These are phyloP conservation scores for Leucosporidium creatinivorum DNA, from an alignment of 768 basidiomycete species.

Conservation along the genomic window DNA sequence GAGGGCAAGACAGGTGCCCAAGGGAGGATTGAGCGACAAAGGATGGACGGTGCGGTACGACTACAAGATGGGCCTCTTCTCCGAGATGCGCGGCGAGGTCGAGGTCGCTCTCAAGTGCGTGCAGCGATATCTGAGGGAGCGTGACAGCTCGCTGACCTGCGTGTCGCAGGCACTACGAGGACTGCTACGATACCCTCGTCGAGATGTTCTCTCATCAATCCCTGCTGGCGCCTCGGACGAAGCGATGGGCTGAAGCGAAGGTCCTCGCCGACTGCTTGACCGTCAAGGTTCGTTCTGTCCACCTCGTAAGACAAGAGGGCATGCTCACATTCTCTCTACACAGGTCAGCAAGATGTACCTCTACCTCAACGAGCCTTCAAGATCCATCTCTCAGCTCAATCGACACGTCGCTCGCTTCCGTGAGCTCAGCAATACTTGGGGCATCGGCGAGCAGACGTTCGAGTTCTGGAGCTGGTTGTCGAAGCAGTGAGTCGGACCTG, in stretches of 20 bases:
- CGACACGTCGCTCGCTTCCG: constrained; percentile 76
- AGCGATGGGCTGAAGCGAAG: constrained; percentile 97
- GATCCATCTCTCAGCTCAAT: constrained; percentile 73
- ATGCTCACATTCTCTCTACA: background rate
- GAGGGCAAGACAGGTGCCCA: constrained; percentile 43
- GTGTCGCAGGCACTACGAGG: constrained; percentile 76
- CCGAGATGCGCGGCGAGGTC: constrained; percentile 86
- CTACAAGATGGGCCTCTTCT: constrained; percentile 95
- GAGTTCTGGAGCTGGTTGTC: constrained; percentile 98
- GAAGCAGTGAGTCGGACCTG: constrained; percentile 65
- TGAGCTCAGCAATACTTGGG: constrained; percentile 77
- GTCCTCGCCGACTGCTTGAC: constrained; percentile 90
- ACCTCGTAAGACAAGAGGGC: background rate
- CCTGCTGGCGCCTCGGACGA: constrained; percentile 82
- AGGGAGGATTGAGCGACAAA: constrained; percentile 49
- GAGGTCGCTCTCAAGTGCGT: constrained; percentile 85
- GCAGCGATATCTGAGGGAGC: constrained; percentile 6
- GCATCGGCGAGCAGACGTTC: constrained; percentile 90
- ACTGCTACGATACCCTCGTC: constrained; percentile 72
- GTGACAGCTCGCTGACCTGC: constrained; percentile 12
- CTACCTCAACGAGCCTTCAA: constrained; percentile 77
- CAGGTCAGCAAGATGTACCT: constrained; percentile 85
- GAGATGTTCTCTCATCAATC: constrained; percentile 80
- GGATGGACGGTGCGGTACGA: constrained; percentile 97
- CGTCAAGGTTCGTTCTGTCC: constrained; percentile 59